phyloP scores from a whole-genome alignment of 148 eudicot species.

The Cornus florida region DNA sequence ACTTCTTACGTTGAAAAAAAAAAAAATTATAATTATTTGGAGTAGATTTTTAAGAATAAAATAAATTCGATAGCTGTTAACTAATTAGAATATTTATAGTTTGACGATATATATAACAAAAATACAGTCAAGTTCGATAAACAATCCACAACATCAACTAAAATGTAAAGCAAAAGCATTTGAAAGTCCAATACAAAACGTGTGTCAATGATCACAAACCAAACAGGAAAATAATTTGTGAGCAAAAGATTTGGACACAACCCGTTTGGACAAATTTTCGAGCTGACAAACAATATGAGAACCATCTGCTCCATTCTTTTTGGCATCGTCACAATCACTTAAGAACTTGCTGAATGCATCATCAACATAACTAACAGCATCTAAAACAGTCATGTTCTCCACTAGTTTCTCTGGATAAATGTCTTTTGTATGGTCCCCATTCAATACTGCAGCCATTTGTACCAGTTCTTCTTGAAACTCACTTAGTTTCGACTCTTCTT shows the following conservation, averaged over 20 bases:
- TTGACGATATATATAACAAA: too few species aligned
- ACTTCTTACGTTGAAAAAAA: too few species aligned
- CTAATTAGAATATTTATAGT: too few species aligned
- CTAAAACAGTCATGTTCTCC: constrained; percentile 39
- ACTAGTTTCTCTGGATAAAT: constrained; percentile 36
- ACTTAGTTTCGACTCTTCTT: constrained; percentile 36
- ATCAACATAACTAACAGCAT: constrained; percentile 39
- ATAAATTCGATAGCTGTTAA: too few species aligned
- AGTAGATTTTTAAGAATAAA: too few species aligned
- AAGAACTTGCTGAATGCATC: constrained; percentile 34
- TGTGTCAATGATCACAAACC: constrained; percentile 27
- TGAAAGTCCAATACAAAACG: too few species aligned
- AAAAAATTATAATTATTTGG: too few species aligned
- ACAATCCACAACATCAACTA: too few species aligned
- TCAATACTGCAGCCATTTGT: constrained; percentile 48
- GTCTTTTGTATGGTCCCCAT: constrained; percentile 45
- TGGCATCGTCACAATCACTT: constrained; percentile 39
- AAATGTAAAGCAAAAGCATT: too few species aligned
- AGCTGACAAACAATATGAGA: constrained; percentile 30
- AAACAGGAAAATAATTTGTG: constrained; percentile 43
- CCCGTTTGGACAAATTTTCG: constrained; percentile 1
- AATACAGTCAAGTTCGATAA: too few species aligned
- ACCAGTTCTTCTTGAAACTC: constrained; percentile 59
- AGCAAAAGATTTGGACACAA: constrained; percentile 19
- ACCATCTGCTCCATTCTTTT: constrained; percentile 40